Conservation (phyloP, 106 monocot genomes). For the Phalaenopsis equestris region DNA sequence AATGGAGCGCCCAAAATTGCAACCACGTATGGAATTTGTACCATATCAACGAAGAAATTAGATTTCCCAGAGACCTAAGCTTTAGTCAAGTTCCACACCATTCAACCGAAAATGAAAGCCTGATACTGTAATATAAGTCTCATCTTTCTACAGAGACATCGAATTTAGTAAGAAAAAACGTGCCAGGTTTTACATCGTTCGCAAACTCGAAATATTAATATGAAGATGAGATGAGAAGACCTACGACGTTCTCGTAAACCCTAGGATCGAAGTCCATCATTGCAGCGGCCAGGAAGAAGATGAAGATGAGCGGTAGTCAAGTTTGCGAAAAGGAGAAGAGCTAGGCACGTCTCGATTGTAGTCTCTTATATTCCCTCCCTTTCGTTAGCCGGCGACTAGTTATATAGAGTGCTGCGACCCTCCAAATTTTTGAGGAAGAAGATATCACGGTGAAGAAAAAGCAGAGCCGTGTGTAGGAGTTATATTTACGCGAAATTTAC, state of each 20-base stretch:
- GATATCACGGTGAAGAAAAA: too few relatives aligned
- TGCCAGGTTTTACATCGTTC: not conserved
- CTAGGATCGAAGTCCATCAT: constrained; percentile 9
- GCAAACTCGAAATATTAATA: not conserved
- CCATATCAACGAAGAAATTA: not conserved
- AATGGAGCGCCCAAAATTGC: not conserved
- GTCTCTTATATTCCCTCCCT: too few relatives aligned
- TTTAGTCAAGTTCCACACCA: not conserved
- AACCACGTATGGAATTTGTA: not conserved
- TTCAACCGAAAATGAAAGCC: not conserved
- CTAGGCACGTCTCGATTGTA: too few relatives aligned
- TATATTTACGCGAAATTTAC: too few relatives aligned
- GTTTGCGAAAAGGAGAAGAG: not conserved
- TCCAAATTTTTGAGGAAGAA: too few relatives aligned
- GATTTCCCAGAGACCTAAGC: not conserved
- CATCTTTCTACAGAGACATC: not conserved
- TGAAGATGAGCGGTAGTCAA: not conserved
- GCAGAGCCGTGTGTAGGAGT: too few relatives aligned
- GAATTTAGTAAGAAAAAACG: not conserved
- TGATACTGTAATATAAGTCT: not conserved
- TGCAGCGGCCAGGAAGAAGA: not conserved
- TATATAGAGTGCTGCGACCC: too few relatives aligned
- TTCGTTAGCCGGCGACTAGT: too few relatives aligned
- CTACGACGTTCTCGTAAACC: constrained; percentile 7
- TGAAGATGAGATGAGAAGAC: not conserved